These are phyloP conservation scores for Chaetomiaceae sp. DNA, from an alignment of 2,329 filamentous ascomycete genomes.

Conservation along the genomic window DNA sequence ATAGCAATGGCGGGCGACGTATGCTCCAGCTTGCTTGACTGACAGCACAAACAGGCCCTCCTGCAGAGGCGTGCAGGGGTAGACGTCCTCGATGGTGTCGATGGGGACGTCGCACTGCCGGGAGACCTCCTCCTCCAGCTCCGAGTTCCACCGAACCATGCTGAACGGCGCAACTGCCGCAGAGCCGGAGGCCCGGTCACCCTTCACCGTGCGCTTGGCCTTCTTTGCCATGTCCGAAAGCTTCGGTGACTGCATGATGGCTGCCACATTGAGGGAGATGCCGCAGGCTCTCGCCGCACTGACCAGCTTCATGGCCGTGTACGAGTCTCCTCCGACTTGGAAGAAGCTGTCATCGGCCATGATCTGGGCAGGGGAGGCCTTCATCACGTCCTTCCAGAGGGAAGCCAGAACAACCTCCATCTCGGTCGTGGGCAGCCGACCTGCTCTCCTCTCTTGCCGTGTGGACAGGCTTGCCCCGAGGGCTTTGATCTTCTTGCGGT, in stretches of 20 bases:
- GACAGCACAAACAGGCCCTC: slow-evolving; percentile 52
- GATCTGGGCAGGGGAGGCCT: slow-evolving; percentile 26
- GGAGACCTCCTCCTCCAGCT: slow-evolving; percentile 33
- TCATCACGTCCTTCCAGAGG: slow-evolving; percentile 28
- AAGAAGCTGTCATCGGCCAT: slow-evolving; percentile 45
- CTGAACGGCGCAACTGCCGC: background rate
- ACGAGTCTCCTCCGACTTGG: slow-evolving; percentile 46
- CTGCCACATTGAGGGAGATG: slow-evolving; percentile 42
- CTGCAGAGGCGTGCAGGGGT: slow-evolving; percentile 51
- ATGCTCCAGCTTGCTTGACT: slow-evolving; percentile 46
- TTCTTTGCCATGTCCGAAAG: slow-evolving; percentile 41
- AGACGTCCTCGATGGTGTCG: slow-evolving; percentile 43
- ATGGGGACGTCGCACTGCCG: slow-evolving; percentile 32
- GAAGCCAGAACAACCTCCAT: slow-evolving; percentile 8
- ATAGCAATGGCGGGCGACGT: slow-evolving; percentile 46
- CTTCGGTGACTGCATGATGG: slow-evolving; percentile 37
- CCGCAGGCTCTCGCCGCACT: slow-evolving; percentile 37
- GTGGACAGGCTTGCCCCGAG: slow-evolving; percentile 40
- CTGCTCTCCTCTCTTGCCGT: slow-evolving; percentile 31
- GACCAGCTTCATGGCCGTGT: slow-evolving; percentile 48
- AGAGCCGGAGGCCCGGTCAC: slow-evolving; percentile 13
- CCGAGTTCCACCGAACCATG: slow-evolving; percentile 30
- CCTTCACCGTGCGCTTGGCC: slow-evolving; percentile 8
- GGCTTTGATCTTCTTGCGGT: slow-evolving; percentile 45
- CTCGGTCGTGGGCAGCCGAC: slow-evolving; percentile 15